Conservation (phyloP, 257 asterid species). For the Forsythia suspensa region DNA sequence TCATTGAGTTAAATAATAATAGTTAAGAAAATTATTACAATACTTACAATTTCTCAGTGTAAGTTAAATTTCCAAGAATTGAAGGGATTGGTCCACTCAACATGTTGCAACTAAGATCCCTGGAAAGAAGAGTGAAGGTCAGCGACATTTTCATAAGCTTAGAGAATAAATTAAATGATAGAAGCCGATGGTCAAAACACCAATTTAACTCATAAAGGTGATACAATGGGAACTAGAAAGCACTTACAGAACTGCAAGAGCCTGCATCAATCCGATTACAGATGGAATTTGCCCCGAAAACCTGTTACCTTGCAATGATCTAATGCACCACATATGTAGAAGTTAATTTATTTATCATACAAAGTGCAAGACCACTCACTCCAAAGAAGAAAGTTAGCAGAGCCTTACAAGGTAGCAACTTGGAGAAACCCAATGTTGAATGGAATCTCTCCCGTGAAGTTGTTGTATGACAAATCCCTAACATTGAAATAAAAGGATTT, state of each 20-base stretch:
- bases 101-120: slow-evolving; percentile 85
- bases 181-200: neutral
- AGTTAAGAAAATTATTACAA: neutral
- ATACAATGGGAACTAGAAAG: neutral
- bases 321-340: neutral
- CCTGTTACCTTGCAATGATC: slow-evolving; percentile 63
- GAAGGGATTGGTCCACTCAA: slow-evolving; percentile 90
- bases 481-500: slow-evolving; percentile 6
- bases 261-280: slow-evolving; percentile 97
- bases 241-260: slow-evolving; percentile 96
- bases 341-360: neutral
- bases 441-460: slow-evolving; percentile 78
- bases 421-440: slow-evolving; percentile 97
- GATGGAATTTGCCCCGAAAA: slow-evolving; percentile 80
- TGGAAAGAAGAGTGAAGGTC: slow-evolving; percentile 21
- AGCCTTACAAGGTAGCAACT: slow-evolving; percentile 94
- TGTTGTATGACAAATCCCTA: slow-evolving; percentile 93
- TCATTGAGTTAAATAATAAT: neutral
- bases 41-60: slow-evolving; percentile 88
- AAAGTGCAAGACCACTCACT: neutral
- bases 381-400: neutral
- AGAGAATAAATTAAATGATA: neutral
- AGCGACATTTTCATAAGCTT: neutral
- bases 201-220: neutral
- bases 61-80: slow-evolving; percentile 86